Evolutionary conservation across 2,329 filamentous ascomycete genomes (phyloP).

Genomic region (Verticillium tricorpus): DNA sequence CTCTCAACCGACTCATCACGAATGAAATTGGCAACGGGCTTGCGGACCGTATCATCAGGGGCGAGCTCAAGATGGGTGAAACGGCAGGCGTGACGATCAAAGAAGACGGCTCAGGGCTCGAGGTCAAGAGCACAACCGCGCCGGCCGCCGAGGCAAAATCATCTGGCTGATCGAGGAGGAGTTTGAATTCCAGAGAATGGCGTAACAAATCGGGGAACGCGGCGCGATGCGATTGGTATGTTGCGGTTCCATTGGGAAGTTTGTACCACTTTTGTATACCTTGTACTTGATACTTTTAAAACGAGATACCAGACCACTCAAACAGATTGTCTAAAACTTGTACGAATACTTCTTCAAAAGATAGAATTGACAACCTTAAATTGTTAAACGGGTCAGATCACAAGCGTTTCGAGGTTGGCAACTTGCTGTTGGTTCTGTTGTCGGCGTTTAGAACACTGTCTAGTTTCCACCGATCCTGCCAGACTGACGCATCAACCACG

Average conservation of each 20-base stretch:
- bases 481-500: no score
- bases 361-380: neutral
- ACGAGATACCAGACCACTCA: neutral
- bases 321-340: neutral
- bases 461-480: no score
- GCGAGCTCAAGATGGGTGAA: constrained; percentile 72
- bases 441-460: no score
- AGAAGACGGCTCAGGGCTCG: constrained; percentile 54
- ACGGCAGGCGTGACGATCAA: constrained; percentile 66
- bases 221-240: neutral
- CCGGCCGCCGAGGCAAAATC: neutral
- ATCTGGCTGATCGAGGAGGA: neutral
- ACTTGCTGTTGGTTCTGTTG: no score
- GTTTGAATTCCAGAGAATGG: neutral
- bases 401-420: no score
- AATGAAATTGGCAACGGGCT: constrained; percentile 86
- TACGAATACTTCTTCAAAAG: no score
- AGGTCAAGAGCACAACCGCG: constrained; percentile 30
- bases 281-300: neutral
- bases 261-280: neutral
- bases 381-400: neutral
- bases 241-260: neutral
- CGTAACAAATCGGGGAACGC: neutral
- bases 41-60: constrained; percentile 88
- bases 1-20: constrained; percentile 84